These are phyloP conservation scores for Leishmania guyanensis DNA, from an alignment of 208 protist genomes.

Conservation along the genomic window DNA sequence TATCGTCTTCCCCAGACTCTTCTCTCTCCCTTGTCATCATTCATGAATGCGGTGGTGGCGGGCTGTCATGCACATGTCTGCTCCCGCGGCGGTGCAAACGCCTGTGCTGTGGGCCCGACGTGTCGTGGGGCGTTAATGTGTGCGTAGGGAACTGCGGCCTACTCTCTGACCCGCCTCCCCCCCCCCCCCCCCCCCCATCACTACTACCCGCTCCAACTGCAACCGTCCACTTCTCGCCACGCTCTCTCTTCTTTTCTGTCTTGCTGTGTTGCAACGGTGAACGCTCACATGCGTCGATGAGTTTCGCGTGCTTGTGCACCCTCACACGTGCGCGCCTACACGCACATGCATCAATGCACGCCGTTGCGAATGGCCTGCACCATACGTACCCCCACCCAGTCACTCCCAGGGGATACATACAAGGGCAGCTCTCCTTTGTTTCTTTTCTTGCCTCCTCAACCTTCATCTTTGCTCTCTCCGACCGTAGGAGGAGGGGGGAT, in stretches of 20 bases:
- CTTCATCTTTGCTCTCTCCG: neutral
- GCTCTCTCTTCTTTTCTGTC: neutral
- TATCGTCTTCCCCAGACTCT: neutral
- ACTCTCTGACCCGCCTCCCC: neutral
- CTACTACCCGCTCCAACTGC: neutral
- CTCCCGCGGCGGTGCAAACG: neutral
- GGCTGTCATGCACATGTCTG: neutral
- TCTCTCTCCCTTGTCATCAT: neutral
- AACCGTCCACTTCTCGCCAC: neutral
- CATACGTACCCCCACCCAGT: too few species aligned
- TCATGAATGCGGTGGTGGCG: neutral
- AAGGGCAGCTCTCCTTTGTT: neutral
- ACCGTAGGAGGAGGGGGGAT: neutral
- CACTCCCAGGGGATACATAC: neutral
- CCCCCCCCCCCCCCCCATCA: neutral
- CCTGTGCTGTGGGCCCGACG: neutral
- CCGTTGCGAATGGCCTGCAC: too few species aligned
- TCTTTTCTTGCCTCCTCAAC: neutral
- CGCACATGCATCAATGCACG: neutral
- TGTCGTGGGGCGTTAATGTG: neutral
- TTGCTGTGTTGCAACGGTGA: neutral
- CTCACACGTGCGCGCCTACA: neutral
- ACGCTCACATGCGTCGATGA: neutral
- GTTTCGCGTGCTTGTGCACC: neutral
- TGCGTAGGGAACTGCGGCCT: neutral